These are phyloP conservation scores for Aquilaria agallochum DNA, from an alignment of 441 rosid species.

Conservation along the genomic window DNA sequence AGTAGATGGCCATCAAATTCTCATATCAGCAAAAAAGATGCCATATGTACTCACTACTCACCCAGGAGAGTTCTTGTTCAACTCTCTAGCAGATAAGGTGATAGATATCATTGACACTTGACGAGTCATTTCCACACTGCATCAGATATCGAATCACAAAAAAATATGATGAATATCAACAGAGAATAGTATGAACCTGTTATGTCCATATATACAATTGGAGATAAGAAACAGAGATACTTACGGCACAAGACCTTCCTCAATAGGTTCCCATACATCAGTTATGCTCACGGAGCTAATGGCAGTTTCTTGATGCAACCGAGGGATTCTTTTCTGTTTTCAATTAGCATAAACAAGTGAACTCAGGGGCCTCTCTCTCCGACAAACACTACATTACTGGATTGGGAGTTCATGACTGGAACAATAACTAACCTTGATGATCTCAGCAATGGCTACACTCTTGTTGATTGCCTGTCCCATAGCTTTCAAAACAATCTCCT, in stretches of 20 bases:
- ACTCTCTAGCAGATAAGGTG: background rate
- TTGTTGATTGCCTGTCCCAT: conserved; percentile 5
- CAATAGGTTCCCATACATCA: background rate
- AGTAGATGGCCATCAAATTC: too few relatives aligned
- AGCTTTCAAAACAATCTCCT: background rate
- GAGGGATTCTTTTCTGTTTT: background rate
- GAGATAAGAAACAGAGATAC: background rate
- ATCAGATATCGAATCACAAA: background rate
- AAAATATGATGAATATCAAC: background rate
- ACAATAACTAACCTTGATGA: background rate
- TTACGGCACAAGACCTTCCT: conserved; percentile 3
- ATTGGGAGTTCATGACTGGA: too few relatives aligned
- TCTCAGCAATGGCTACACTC: background rate
- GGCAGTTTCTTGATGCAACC: background rate
- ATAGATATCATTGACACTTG: background rate
- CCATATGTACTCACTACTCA: background rate
- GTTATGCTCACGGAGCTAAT: background rate
- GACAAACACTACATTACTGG: background rate
- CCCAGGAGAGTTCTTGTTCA: background rate
- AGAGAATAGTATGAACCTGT: background rate
- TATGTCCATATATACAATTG: background rate
- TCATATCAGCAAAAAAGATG: too few relatives aligned
- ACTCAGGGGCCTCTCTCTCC: background rate
- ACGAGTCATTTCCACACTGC: conserved; percentile 1
- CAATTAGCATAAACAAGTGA: background rate